Evolutionary conservation across 192 early-diverging fungal species (phyloP).

Genomic region (Coemansia sp.): DNA sequence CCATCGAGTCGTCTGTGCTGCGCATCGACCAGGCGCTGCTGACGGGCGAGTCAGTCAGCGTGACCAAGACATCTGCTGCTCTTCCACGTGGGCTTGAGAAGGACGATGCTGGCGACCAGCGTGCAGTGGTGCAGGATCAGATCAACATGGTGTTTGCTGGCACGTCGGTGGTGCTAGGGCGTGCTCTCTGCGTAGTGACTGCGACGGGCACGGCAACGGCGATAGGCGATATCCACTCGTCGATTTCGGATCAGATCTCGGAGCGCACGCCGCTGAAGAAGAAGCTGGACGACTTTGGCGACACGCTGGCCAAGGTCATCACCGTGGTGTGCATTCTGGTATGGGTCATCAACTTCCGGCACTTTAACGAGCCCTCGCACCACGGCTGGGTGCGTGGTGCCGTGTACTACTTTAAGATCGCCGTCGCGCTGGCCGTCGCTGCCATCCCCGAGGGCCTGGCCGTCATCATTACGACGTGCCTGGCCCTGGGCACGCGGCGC

Average conservation of each 20-base stretch:
- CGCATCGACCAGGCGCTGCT: constrained; percentile 93
- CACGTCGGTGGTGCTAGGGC: constrained; percentile 92
- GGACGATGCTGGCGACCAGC: not conserved
- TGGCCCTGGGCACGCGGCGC: constrained; percentile 95
- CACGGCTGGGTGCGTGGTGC: constrained; percentile 94
- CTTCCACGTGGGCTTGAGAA: constrained; percentile 58
- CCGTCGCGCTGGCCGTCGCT: constrained; percentile 96
- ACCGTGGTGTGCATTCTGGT: constrained; percentile 80
- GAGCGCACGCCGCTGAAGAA: constrained; percentile 96
- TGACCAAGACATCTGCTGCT: constrained; percentile 73
- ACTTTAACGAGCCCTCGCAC: constrained; percentile 89
- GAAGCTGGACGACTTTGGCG: constrained; percentile 96
- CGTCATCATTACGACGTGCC: constrained; percentile 98
- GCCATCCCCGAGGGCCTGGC: constrained; percentile 99
- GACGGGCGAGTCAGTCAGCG: constrained; percentile 94
- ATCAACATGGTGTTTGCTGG: constrained; percentile 97
- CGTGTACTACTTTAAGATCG: constrained; percentile 99
- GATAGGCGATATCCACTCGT: constrained; percentile 92
- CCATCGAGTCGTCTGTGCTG: constrained; percentile 84
- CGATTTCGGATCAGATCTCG: constrained; percentile 79
- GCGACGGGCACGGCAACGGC: constrained; percentile 86
- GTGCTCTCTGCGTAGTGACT: constrained; percentile 86
- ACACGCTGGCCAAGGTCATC: constrained; percentile 74
- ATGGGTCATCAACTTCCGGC: constrained; percentile 97
- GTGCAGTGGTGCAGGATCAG: constrained; percentile 94